A percentile compares a stretch with the other conserved stretches of the same genome.
Evolutionary conservation across 2,329 filamentous ascomycete species (phyloP).

Genomic region (Neocatenulostroma microsporum): DNA sequence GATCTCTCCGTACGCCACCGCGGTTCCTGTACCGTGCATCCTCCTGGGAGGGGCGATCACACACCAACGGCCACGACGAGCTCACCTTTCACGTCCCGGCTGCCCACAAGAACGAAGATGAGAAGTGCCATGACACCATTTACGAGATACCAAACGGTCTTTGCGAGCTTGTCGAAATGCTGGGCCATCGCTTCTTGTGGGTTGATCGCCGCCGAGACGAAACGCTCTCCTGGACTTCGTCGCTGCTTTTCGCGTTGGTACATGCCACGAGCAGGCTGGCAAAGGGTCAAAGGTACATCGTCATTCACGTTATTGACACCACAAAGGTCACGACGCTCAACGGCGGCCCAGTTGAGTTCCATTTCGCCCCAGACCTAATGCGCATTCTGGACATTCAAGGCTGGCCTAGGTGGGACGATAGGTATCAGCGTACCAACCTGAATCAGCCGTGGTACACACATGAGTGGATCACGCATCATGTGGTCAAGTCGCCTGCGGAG

Average conservation of each 20-base stretch:
- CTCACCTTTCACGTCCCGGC: constrained; percentile 4
- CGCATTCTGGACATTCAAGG: constrained; percentile 1
- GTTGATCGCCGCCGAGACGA: constrained; percentile 6
- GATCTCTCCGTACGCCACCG: too few relatives aligned
- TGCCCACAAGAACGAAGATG: constrained; percentile 2
- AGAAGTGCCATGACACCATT: neutral
- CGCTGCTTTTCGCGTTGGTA: constrained; percentile 7
- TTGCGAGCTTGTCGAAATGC: constrained; percentile 5
- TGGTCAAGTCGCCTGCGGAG: neutral
- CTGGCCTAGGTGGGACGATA: neutral
- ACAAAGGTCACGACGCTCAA: neutral
- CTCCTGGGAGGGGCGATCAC: neutral
- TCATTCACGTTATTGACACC: constrained; percentile 9
- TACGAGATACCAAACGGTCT: constrained; percentile 1
- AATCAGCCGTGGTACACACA: constrained; percentile 11
- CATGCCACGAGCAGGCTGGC: constrained; percentile 6
- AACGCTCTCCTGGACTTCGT: constrained; percentile 7
- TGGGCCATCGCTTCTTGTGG: constrained; percentile 8
- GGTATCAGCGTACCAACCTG: neutral
- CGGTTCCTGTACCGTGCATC: too few relatives aligned
- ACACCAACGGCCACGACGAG: constrained; percentile 2
- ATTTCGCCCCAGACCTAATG: constrained; percentile 6
- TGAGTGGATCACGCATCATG: constrained; percentile 8
- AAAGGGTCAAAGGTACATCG: constrained; percentile 1
- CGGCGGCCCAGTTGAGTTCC: constrained; percentile 3